phyloP scores from a whole-genome alignment of 305 asterid species.

The Solanum hybrid region DNA sequence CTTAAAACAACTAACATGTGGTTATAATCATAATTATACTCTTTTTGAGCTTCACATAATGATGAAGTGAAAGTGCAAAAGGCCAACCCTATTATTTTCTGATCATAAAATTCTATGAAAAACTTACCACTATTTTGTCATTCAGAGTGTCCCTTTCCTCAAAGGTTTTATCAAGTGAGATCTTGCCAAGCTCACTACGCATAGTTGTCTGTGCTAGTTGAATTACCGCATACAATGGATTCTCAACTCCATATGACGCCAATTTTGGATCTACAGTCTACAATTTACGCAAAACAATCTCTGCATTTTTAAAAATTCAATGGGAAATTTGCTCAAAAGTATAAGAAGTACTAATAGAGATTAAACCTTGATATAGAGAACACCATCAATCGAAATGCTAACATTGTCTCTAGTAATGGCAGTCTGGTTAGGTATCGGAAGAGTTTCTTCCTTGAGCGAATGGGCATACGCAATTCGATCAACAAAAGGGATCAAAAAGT shows the following conservation, averaged over 20 bases:
- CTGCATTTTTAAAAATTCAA: background rate
- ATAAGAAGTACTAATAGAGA: background rate
- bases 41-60: background rate
- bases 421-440: conserved; percentile 61
- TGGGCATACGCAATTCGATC: background rate
- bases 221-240: conserved; percentile 67
- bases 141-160: conserved; percentile 81
- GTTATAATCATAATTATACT: background rate
- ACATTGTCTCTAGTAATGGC: conserved; percentile 96
- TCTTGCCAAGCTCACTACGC: conserved; percentile 95
- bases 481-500: background rate
- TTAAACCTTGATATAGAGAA: conserved; percentile 68
- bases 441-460: conserved; percentile 73
- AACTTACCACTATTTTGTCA: conserved; percentile 72
- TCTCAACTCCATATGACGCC: conserved; percentile 90
- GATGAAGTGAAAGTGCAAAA: background rate
- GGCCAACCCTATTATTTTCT: background rate
- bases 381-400: conserved; percentile 65
- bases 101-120: background rate
- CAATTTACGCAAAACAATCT: background rate
- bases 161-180: conserved; percentile 86
- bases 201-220: conserved; percentile 92
- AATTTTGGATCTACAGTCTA: conserved; percentile 78
- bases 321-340: background rate
- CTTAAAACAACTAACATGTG: background rate